phyloP scores from a whole-genome alignment of 176 grass and related monocot species.

The Urochloa ruziziensis region DNA sequence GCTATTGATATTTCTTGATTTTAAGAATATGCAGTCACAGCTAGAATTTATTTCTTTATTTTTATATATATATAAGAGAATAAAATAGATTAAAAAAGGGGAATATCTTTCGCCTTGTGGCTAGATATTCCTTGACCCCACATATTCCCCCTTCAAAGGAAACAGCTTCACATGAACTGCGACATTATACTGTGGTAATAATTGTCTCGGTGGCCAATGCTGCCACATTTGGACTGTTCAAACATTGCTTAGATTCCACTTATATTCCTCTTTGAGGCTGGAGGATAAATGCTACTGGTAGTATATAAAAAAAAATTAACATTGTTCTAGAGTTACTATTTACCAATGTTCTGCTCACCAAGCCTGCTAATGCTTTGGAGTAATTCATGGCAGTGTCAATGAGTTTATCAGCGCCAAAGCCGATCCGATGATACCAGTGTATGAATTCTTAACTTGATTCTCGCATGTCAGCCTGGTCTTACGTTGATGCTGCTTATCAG shows the following conservation, averaged over 20 bases:
- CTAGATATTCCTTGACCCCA: background rate
- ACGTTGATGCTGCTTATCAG: background rate
- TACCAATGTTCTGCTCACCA: background rate
- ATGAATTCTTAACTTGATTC: constrained; percentile 44
- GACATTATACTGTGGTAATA: background rate
- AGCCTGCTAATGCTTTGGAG: constrained; percentile 5
- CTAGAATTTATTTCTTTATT: too few species aligned
- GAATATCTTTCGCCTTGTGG: background rate
- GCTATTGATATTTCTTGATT: background rate
- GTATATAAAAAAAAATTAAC: background rate
- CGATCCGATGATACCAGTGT: constrained; percentile 78
- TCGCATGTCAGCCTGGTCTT: background rate
- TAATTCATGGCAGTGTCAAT: constrained; percentile 52
- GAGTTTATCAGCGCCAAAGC: constrained; percentile 65
- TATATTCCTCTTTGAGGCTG: background rate
- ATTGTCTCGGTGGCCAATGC: constrained; percentile 10
- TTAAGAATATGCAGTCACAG: background rate
- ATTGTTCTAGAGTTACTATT: too few species aligned
- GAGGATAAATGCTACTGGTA: background rate
- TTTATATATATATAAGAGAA: background rate
- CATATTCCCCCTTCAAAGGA: background rate
- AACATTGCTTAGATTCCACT: background rate
- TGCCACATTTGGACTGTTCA: constrained; percentile 27
- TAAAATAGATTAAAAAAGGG: background rate
- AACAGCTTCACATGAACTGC: constrained; percentile 9